Evolutionary conservation across 1,139 yeast genomes (phyloP).

Genomic region (Debaryomycetaceae sp.): DNA sequence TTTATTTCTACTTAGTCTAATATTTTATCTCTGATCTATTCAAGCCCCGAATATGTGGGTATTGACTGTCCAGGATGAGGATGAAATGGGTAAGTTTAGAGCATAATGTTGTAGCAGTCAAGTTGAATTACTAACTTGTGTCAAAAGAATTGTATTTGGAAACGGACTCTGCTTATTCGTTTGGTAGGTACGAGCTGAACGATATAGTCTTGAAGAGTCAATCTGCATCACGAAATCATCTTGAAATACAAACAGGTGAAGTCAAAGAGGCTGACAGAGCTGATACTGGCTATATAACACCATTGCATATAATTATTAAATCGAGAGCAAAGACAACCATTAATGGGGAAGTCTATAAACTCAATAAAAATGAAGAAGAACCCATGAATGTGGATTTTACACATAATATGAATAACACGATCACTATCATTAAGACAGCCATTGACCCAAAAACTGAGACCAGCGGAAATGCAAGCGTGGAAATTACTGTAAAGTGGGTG

Average conservation of each 20-base stretch:
- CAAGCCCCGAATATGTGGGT: conserved; percentile 10
- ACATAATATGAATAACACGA: conserved; percentile 14
- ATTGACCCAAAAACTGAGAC: conserved; percentile 17
- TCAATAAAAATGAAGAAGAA: conserved; percentile 15
- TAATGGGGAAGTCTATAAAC: conserved; percentile 24
- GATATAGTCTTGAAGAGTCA: conserved; percentile 19
- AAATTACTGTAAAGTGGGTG: conserved; percentile 21
- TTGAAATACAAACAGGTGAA: conserved; percentile 19
- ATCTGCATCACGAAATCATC: conserved; percentile 29
- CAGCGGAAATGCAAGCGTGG: conserved; percentile 3
- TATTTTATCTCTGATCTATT: too few species aligned
- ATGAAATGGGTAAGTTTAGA: conserved; percentile 2
- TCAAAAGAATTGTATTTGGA: conserved; percentile 9
- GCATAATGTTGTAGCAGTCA: not conserved
- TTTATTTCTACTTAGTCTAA: too few species aligned
- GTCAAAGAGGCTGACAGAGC: conserved; percentile 5
- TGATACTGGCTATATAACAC: conserved; percentile 14
- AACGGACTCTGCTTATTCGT: conserved; percentile 18
- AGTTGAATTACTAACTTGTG: not conserved
- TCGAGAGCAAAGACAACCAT: conserved; percentile 31
- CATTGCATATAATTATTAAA: conserved; percentile 20
- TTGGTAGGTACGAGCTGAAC: conserved; percentile 30
- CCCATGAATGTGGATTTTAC: conserved; percentile 18
- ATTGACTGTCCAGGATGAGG: conserved; percentile 3
- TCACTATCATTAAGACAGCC: conserved; percentile 2